Percentiles rank a stretch among this genome's conserved stretches.
Conservation (phyloP, 2,329 filamentous ascomycete species). For the Fusarium mangiferae region DNA sequence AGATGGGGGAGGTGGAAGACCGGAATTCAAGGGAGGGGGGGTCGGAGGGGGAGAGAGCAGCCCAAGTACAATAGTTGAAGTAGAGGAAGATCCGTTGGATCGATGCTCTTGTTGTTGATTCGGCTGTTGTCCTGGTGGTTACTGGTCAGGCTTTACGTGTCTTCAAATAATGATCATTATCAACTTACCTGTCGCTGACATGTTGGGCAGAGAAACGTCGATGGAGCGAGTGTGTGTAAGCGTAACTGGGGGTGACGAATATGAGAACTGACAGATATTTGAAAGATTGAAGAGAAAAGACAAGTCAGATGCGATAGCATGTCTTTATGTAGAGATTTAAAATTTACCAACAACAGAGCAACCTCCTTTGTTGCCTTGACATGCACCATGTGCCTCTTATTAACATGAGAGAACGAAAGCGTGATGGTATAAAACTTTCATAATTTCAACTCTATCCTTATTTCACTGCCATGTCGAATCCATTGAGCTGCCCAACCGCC, state of each 20-base stretch:
- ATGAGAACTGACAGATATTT: neutral
- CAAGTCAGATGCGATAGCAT: neutral
- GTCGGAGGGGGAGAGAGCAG: neutral
- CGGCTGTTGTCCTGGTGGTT: neutral
- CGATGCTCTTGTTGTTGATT: neutral
- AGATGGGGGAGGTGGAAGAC: neutral
- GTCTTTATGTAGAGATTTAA: neutral
- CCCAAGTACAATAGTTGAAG: neutral
- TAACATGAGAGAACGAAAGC: neutral
- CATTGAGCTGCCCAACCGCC: neutral
- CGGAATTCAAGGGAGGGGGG: neutral
- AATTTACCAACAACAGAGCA: neutral
- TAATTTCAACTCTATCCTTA: neutral
- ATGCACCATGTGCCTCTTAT: neutral
- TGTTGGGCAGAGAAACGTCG: neutral
- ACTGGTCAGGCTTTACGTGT: neutral
- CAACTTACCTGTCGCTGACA: neutral
- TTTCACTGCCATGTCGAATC: neutral
- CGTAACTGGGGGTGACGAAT: neutral
- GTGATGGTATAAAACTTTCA: neutral
- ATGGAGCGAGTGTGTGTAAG: neutral
- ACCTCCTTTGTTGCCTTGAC: neutral
- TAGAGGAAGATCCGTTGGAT: neutral
- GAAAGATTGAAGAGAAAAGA: neutral
- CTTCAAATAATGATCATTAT: neutral